phyloP scores from a whole-genome alignment of 495 filamentous ascomycete species.

The Aspergillus avenaceus region DNA sequence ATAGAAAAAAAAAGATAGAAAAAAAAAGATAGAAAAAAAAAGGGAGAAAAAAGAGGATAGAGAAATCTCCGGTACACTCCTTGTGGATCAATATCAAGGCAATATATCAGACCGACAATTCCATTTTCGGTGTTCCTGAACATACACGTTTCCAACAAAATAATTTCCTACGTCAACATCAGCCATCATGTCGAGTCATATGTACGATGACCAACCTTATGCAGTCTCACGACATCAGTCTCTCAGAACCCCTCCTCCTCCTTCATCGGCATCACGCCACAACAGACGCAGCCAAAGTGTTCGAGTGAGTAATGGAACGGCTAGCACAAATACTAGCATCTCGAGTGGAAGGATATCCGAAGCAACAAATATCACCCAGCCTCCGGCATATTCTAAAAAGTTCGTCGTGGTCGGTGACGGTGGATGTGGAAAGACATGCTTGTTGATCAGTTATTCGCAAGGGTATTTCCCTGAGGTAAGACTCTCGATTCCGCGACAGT shows the following conservation, averaged over 20 bases:
- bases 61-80: slow-evolving; percentile 8
- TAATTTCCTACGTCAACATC: not conserved
- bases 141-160: slow-evolving; percentile 17
- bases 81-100: slow-evolving; percentile 15
- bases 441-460: slow-evolving; percentile 96
- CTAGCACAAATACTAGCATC: slow-evolving; percentile 69
- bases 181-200: slow-evolving; percentile 42
- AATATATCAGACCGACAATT: slow-evolving; percentile 17
- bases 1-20: too few relatives aligned
- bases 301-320: slow-evolving; percentile 71
- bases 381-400: slow-evolving; percentile 94
- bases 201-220: slow-evolving; percentile 49
- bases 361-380: slow-evolving; percentile 79
- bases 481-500: slow-evolving; percentile 3
- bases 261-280: slow-evolving; percentile 43
- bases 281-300: slow-evolving; percentile 57
- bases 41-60: slow-evolving; percentile 4
- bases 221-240: slow-evolving; percentile 47
- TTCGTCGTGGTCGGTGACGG: slow-evolving; percentile 98
- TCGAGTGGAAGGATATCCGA: slow-evolving; percentile 66
- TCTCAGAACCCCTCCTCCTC: slow-evolving; percentile 42
- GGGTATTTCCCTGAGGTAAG: slow-evolving; percentile 96
- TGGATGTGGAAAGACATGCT: slow-evolving; percentile 96
- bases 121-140: slow-evolving; percentile 6
- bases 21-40: slow-evolving; percentile 2